Percentiles rank a stretch among this genome's conserved stretches.
Evolutionary conservation across 2,329 filamentous ascomycete genomes (phyloP).

Genomic region (Aspergillus spinulosporus): DNA sequence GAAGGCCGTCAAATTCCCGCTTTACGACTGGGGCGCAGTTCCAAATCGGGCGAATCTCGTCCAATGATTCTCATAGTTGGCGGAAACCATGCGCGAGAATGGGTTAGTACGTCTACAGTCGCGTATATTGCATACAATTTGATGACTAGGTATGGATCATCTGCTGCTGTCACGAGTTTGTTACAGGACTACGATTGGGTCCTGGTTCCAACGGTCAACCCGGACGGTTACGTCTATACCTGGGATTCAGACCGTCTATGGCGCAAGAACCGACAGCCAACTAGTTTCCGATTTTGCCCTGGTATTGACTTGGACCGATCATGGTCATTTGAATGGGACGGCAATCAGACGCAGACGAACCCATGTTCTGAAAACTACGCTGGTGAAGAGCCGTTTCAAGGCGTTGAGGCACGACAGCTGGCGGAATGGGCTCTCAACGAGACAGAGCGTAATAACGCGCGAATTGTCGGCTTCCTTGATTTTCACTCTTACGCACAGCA

Average conservation of each 20-base stretch:
- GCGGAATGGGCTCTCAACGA: conserved; percentile 82
- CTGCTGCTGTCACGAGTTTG: conserved; percentile 68
- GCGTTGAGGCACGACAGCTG: conserved; percentile 71
- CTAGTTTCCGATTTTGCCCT: conserved; percentile 75
- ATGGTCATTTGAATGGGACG: conserved; percentile 84
- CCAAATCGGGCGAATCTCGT: conserved; percentile 52
- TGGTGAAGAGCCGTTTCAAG: conserved; percentile 79
- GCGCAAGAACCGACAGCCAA: conserved; percentile 87
- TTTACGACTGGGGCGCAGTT: conserved; percentile 69
- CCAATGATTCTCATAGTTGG: conserved; percentile 81
- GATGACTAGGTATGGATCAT: conserved; percentile 78
- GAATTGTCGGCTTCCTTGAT: conserved; percentile 84
- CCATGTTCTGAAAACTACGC: conserved; percentile 91
- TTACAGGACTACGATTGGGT: conserved; percentile 84
- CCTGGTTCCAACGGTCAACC: conserved; percentile 85
- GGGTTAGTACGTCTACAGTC: conserved; percentile 90
- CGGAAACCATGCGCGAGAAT: conserved; percentile 88
- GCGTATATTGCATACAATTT: conserved; percentile 88
- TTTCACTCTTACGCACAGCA: conserved; percentile 95
- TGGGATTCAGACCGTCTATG: conserved; percentile 91
- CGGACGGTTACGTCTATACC: conserved; percentile 90
- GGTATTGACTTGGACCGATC: conserved; percentile 87
- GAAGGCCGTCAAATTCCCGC: conserved; percentile 85
- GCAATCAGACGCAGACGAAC: conserved; percentile 64
- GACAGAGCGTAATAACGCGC: conserved; percentile 66